Conservation (phyloP, 176 grass and related monocot species). For the Phyllostachys edulis region DNA sequence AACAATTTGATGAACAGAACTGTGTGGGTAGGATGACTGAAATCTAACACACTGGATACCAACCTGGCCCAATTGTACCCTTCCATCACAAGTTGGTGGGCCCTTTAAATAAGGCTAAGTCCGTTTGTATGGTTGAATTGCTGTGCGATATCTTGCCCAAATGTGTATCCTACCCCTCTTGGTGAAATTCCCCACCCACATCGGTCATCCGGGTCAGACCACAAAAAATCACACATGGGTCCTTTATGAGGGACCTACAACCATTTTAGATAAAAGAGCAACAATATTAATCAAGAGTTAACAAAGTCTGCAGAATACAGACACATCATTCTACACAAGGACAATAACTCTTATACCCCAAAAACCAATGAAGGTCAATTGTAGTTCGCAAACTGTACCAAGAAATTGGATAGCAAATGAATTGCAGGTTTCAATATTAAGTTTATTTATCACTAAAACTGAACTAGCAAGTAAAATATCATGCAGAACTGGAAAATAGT, state of each 20-base stretch:
- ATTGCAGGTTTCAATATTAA: not conserved
- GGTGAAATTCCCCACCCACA: constrained; percentile 78
- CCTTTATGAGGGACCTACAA: constrained; percentile 74
- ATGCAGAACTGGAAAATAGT: not conserved
- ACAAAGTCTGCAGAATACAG: not conserved
- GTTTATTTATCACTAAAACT: not conserved
- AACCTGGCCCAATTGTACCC: constrained; percentile 75
- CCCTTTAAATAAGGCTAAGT: constrained; percentile 66
- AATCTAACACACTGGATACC: constrained; percentile 22
- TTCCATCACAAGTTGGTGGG: constrained; percentile 82
- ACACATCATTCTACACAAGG: not conserved
- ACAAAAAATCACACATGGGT: constrained; percentile 78
- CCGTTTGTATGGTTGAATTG: constrained; percentile 76
- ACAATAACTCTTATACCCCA: not conserved
- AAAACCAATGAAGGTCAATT: not conserved
- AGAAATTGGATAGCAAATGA: constrained; percentile 1
- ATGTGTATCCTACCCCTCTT: constrained; percentile 73
- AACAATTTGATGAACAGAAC: not conserved
- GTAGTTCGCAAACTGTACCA: not conserved
- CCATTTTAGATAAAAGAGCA: constrained; percentile 18
- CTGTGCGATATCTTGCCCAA: constrained; percentile 79
- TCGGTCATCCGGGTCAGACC: constrained; percentile 77
- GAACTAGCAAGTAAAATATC: constrained; percentile 1
- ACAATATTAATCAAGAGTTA: constrained; percentile 7
- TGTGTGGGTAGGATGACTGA: not conserved